phyloP scores from a whole-genome alignment of 768 basidiomycete species.

The Termitomyces sp. region DNA sequence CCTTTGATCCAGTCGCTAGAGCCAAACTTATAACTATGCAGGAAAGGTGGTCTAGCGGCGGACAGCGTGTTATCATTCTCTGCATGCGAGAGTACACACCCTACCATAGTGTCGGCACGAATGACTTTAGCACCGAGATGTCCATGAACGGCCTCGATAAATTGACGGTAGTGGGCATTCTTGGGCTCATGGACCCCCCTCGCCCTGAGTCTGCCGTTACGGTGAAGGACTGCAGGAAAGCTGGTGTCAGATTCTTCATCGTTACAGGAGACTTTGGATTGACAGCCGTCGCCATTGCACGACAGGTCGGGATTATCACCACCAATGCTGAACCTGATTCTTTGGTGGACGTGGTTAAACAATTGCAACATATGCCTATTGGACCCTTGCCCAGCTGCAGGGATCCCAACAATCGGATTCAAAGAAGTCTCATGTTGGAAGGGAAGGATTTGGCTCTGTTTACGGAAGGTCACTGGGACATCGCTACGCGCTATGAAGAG shows the following conservation, averaged over 20 bases:
- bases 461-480: slow-evolving; percentile 33
- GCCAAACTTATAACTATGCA: slow-evolving; percentile 22
- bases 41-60: slow-evolving; percentile 39
- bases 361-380: slow-evolving; percentile 4
- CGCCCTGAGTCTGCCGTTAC: slow-evolving; percentile 43
- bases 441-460: slow-evolving; percentile 38
- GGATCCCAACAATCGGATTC: slow-evolving; percentile 27
- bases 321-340: slow-evolving; percentile 21
- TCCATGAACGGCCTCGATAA: slow-evolving; percentile 30
- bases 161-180: slow-evolving; percentile 45
- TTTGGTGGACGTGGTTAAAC: slow-evolving; percentile 3
- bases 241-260: slow-evolving; percentile 53
- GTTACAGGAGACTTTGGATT: slow-evolving; percentile 53
- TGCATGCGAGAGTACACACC: slow-evolving; percentile 25
- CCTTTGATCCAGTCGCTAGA: slow-evolving; percentile 20
- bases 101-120: slow-evolving; percentile 14
- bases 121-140: slow-evolving; percentile 28
- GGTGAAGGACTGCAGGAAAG: slow-evolving; percentile 39
- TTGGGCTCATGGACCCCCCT: slow-evolving; percentile 54
- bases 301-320: slow-evolving; percentile 38
- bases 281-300: slow-evolving; percentile 47
- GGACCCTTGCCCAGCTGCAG: slow-evolving; percentile 5
- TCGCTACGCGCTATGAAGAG: slow-evolving; percentile 32
- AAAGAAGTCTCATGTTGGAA: slow-evolving; percentile 34
- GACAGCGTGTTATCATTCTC: slow-evolving; percentile 51